Base-by-base conservation (phyloP, 352 stramenopile species). In the Phytophthora melonis region DNA sequence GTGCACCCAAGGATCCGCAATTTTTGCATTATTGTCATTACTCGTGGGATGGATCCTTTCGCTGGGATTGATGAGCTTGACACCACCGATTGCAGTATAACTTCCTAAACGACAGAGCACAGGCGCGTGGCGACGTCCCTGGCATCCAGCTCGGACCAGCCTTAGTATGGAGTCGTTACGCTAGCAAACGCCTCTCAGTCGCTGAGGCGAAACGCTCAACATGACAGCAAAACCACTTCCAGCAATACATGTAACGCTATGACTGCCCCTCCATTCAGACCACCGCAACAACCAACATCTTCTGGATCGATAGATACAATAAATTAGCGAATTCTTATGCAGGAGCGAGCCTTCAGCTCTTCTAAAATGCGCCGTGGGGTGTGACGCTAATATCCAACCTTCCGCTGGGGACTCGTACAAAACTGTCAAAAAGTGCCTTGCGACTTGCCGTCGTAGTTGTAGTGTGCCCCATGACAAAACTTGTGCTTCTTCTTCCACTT, bases 341-440 rank as follows among this genome's bases (percentile, higher is more conserved):
- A 68, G 21, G 43, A 43, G 30, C 54, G 39, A 75, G 68, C 68
- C 34, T 49, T 71, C 27, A 63, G 69, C 71, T 78, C 71, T 76
- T 80, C 66, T 80, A 78, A 70, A 23, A 18, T 65, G 47, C 58
- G 32, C 45, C 30, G 9, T 45, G 36, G 36, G 9, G 34, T 47
- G 5, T 47, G 6, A 10, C 52, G 30, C 52, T 43, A 36, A 10
- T 50, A 21, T 63, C 52, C 55, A 67, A 54, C 59, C 30, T 52
- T 52, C 11, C 19, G 58, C 53, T 64, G 53, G 32, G 30, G 43
- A 70, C 43, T 65, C 64, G 14, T 65, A 62, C 54, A 72, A 55
- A 64, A 72, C 57, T 60, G 3, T 18, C 36, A 45, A 45, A 16
- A 45, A 45, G 11, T 7, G 11, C 13, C 8, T 16, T 14, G 30